phyloP scores from a whole-genome alignment of 768 basidiomycete genomes.

The Tricholoma terreum region DNA sequence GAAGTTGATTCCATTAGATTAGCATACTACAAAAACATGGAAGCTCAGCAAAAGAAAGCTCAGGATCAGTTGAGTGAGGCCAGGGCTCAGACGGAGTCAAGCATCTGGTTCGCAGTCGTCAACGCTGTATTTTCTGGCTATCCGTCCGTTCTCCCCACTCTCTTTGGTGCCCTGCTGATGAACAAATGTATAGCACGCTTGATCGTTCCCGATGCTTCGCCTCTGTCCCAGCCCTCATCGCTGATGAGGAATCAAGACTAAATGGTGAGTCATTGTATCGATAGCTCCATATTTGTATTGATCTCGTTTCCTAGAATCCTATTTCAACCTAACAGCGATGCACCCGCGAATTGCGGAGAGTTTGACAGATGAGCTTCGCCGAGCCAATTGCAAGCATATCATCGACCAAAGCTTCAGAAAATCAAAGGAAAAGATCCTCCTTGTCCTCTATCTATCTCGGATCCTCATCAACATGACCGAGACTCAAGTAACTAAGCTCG shows the following conservation, averaged over 20 bases:
- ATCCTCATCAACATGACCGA: background rate
- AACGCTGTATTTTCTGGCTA: background rate
- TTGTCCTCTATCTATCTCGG: background rate
- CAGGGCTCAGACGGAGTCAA: background rate
- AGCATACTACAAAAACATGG: background rate
- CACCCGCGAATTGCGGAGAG: background rate
- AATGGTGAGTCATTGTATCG: background rate
- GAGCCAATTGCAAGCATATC: conserved; percentile 11
- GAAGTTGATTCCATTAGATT: background rate
- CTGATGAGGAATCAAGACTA: background rate
- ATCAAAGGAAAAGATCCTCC: conserved; percentile 4
- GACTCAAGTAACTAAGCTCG: background rate
- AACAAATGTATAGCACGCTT: background rate
- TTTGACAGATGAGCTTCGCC: conserved; percentile 1
- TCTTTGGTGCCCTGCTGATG: background rate
- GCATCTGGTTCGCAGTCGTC: background rate
- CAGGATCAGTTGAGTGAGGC: background rate
- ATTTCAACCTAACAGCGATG: background rate
- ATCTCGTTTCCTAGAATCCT: background rate
- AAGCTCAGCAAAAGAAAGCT: background rate
- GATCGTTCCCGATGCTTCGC: background rate
- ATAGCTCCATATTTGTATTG: background rate
- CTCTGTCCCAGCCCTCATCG: background rate
- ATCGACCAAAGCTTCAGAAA: conserved; percentile 19
- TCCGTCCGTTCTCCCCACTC: background rate